Evolutionary conservation across 192 early-diverging fungal genomes (phyloP).

Genomic region (Borealophlyctis nickersoniae): DNA sequence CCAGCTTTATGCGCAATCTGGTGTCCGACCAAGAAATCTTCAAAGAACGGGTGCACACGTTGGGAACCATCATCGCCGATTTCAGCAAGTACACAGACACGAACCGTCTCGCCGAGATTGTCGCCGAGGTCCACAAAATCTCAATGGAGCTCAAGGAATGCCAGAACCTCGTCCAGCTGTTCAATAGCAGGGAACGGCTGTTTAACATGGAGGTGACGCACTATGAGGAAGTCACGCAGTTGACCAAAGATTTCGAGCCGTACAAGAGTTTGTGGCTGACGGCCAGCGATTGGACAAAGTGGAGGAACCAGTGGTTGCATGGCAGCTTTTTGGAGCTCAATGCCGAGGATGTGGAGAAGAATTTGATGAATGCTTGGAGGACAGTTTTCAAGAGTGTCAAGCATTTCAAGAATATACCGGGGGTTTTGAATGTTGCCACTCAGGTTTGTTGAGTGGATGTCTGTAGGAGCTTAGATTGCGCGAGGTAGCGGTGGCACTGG

Average conservation of each 20-base stretch:
- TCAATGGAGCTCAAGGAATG: slow-evolving; percentile 54
- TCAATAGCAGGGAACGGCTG: slow-evolving; percentile 57
- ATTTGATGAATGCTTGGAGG: slow-evolving; percentile 51
- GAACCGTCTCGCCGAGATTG: slow-evolving; percentile 46
- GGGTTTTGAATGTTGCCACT: slow-evolving; percentile 48
- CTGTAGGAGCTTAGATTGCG: neutral
- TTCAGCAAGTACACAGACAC: slow-evolving; percentile 53
- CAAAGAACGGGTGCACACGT: slow-evolving; percentile 51
- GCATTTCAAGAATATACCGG: slow-evolving; percentile 49
- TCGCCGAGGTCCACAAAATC: slow-evolving; percentile 50
- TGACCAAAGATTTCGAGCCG: slow-evolving; percentile 58
- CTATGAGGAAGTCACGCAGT: slow-evolving; percentile 53
- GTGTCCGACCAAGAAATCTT: slow-evolving; percentile 60
- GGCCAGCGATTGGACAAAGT: slow-evolving; percentile 57
- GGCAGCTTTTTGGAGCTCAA: slow-evolving; percentile 56
- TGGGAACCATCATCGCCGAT: slow-evolving; percentile 48
- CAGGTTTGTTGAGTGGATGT: slow-evolving; percentile 14
- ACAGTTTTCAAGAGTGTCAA: slow-evolving; percentile 59
- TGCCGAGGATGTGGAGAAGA: slow-evolving; percentile 58
- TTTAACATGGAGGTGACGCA: slow-evolving; percentile 55
- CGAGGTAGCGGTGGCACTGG: neutral
- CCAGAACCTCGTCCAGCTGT: slow-evolving; percentile 44
- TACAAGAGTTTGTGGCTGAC: slow-evolving; percentile 58
- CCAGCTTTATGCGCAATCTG: slow-evolving; percentile 48
- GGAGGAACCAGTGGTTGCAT: slow-evolving; percentile 49